These are phyloP conservation scores for Penicillium sp. DNA, from an alignment of 2,329 filamentous ascomycete species.

Conservation along the genomic window DNA sequence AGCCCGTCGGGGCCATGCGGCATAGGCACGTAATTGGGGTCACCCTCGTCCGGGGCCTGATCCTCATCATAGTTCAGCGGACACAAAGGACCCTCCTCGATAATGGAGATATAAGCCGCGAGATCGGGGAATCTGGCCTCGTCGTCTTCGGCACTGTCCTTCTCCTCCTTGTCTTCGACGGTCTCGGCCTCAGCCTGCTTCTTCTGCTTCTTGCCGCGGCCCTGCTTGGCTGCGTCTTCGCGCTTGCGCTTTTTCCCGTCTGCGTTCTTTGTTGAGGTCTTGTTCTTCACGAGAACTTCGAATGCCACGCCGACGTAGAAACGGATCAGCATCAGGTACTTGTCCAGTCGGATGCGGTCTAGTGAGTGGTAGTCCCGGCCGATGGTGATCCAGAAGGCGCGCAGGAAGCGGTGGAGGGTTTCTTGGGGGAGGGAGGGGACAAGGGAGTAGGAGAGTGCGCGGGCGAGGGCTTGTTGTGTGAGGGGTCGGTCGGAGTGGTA, in stretches of 20 bases:
- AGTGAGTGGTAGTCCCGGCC: conserved; percentile 60
- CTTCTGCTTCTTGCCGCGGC: conserved; percentile 24
- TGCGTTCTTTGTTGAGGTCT: conserved; percentile 6
- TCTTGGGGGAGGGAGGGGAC: conserved; percentile 50
- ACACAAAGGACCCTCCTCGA: conserved; percentile 35
- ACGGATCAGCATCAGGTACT: conserved; percentile 78
- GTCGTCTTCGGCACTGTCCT: conserved; percentile 11
- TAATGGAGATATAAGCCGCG: conserved; percentile 32
- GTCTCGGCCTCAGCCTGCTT: conserved; percentile 19
- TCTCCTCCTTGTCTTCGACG: conserved; percentile 17
- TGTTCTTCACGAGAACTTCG: conserved; percentile 31
- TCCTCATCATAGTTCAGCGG: conserved; percentile 34
- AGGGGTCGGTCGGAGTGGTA: conserved; percentile 87
- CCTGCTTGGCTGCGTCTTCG: conserved; percentile 22
- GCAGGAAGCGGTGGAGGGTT: conserved; percentile 43
- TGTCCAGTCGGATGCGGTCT: conserved; percentile 74
- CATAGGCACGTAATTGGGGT: conserved; percentile 28
- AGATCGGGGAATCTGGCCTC: conserved; percentile 28
- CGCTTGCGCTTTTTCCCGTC: conserved; percentile 27
- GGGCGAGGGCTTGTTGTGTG: conserved; percentile 75
- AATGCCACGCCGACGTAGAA: conserved; percentile 68
- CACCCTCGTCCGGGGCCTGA: conserved; percentile 22
- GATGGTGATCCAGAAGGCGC: conserved; percentile 64
- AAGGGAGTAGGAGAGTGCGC: conserved; percentile 62
- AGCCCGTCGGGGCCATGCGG: conserved; percentile 69